Base-by-base conservation (phyloP, 192 early-diverging fungal species). In the Anaeromyces robustus region DNA sequence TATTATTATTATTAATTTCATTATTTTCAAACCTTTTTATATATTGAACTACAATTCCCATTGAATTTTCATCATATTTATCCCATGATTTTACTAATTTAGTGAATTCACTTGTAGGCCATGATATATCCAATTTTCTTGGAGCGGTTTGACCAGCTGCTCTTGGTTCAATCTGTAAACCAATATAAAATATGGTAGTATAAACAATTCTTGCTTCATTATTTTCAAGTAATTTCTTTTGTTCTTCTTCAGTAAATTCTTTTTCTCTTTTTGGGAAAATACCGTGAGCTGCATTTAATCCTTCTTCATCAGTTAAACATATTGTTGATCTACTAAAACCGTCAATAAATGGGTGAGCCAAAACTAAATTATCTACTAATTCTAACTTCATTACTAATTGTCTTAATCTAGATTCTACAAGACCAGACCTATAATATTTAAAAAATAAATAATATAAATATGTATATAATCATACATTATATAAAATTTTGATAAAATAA, bases 301-400 rank as follows among this genome's bases (percentile, higher is more conserved):
- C 86, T 83, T 97, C 96, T 78, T 91, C 85, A 12, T 92, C 91
- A 68, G 88, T 88, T 30, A 80, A 83, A 85, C 92, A 94, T 37
- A 85, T 78, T 79, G 89, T 88, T 18, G 89, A 84, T 79, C 92
- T 93, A 77, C 95, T 92, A 79, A 92, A 93, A 77, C 93, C 91
- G 80, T 97, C 96, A 79, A 96, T 94, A 84, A 92, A 97, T 43
- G 97, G 97, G 81, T 96, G 95, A 2, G 94, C 95, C 77, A 94
- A 59, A 19, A 31, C 79, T 41, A 99, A 80, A 78, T 86, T 84
- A 7, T 94, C 92, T 0, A 93, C 88, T 22, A 83, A 79, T 82
- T 99, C 97, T n/a, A 99, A 85, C 81, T 92, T 93, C 80, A 88
- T 86, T 11, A 98, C 91, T 19, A 96, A 89, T 78, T 95, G 94